A percentile compares a stretch with the other conserved stretches of the same genome.
These are phyloP conservation scores for Dendryphion nanum DNA, from an alignment of 2,329 filamentous ascomycete species.

Conservation along the genomic window DNA sequence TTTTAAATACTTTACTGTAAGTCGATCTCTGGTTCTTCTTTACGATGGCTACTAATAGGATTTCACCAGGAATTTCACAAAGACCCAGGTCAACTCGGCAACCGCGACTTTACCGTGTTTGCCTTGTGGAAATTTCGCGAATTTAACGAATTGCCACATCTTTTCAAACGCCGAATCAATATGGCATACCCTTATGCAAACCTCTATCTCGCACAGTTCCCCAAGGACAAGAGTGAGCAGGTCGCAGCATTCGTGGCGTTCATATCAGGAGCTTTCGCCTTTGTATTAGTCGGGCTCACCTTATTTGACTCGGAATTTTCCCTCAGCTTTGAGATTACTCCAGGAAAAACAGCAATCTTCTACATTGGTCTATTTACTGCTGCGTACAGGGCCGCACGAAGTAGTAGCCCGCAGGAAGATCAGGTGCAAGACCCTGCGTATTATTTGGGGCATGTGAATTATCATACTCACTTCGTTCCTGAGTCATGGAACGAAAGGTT, in stretches of 20 bases:
- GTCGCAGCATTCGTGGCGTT: constrained; percentile 83
- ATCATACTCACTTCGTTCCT: constrained; percentile 90
- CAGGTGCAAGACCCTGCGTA: constrained; percentile 92
- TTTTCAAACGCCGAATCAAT: constrained; percentile 85
- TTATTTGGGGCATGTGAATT: constrained; percentile 82
- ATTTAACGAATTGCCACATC: constrained; percentile 92
- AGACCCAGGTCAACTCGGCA: constrained; percentile 82
- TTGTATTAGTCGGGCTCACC: constrained; percentile 79
- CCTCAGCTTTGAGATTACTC: constrained; percentile 86
- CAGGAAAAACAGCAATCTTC: constrained; percentile 84
- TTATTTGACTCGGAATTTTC: constrained; percentile 90
- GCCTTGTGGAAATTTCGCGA: constrained; percentile 98
- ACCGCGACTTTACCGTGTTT: constrained; percentile 85
- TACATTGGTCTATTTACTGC: constrained; percentile 81
- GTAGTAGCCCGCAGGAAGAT: constrained; percentile 78
- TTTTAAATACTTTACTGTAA: constrained; percentile 88
- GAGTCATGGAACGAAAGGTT: constrained; percentile 83
- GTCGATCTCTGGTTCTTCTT: constrained; percentile 23
- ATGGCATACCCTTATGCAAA: constrained; percentile 95
- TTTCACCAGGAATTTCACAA: constrained; percentile 90
- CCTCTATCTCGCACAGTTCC: constrained; percentile 92
- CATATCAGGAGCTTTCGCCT: constrained; percentile 79
- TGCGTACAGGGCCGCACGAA: constrained; percentile 79
- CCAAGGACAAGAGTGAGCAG: constrained; percentile 89
- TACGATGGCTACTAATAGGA: constrained; percentile 4